Base-by-base conservation (phyloP, 2,329 filamentous ascomycete genomes). In the Paecilomyces dactylethromorphus region DNA sequence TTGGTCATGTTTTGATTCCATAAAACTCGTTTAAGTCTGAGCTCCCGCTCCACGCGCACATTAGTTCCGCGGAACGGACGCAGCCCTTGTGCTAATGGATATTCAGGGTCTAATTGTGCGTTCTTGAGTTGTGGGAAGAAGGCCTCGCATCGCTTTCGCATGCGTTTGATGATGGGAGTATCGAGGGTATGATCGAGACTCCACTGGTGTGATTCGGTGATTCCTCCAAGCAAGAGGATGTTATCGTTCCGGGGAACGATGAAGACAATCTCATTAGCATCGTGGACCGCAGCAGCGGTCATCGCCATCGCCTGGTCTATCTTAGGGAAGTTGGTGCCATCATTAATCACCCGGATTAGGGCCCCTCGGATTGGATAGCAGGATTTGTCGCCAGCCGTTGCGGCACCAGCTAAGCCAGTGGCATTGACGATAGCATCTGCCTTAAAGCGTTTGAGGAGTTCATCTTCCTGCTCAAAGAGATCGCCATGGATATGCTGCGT, bases 381-480 rank as follows among this genome's bases (percentile, higher is more conserved):
- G 5, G 65, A 68, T n/a, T 67, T 56, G 59, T 78, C 76, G 18
- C 70, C 73, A 1, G 75, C 77, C 1, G 77, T 65, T n/a, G 70
- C 67, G 12, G 63, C 64, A 39, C 67, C 90, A 21, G 71, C 69
- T 18, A 80, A 67, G 2, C 78, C 78, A 2, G 76, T 73, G 52
- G 74, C 74, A 65, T 79, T 80, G 61, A 81, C 63, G 56, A 81
- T 78, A 58, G 70, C 74, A 58, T 79, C 73, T 35, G 75, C 77
- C 12, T 65, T 63, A 63, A 73, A 78, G 1, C 69, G 64, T 10
- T 60, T 59, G 11, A 65, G 69, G 18, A 78, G 66, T 2, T 61
- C 59, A 22, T 70, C 67, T 60, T 78, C 76, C 24, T 73, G 63
- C 51, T 73, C 58, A 1, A 79, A 67, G 59, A 77, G 72, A 7